These are phyloP conservation scores for Paratinospora sagittata DNA, from an alignment of 164 flowering plant species.

Conservation along the genomic window DNA sequence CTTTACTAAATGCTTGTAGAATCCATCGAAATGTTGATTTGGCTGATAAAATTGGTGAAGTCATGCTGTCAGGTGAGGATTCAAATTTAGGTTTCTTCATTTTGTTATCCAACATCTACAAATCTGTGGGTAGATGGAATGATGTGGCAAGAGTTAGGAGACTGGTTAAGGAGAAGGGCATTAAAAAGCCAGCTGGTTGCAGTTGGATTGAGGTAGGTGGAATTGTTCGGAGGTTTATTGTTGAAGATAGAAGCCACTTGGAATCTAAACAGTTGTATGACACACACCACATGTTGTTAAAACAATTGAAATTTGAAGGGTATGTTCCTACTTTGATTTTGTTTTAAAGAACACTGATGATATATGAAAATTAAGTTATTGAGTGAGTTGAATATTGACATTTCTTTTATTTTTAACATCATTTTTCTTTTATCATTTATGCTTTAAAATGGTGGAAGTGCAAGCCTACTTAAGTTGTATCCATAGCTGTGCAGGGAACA, in stretches of 20 bases:
- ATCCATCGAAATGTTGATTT: constrained; percentile 22
- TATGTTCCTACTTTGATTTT: constrained; percentile 17
- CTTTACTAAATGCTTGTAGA: constrained; percentile 27
- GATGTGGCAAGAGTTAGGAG: constrained; percentile 26
- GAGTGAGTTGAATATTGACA: not conserved
- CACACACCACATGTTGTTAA: constrained; percentile 9
- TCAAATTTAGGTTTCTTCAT: constrained; percentile 24
- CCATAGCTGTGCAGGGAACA: too few relatives aligned
- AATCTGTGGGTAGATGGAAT: constrained; percentile 26
- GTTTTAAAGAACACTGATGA: constrained; percentile 12
- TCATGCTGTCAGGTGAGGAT: constrained; percentile 12
- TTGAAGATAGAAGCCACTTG: constrained; percentile 21
- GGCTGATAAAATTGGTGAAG: constrained; percentile 21
- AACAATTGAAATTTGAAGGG: constrained; percentile 19
- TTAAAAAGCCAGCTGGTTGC: constrained; percentile 26
- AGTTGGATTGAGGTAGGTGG: constrained; percentile 32
- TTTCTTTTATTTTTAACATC: too few relatives aligned
- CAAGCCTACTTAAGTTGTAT: too few relatives aligned
- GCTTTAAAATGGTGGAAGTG: too few relatives aligned
- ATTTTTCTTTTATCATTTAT: too few relatives aligned
- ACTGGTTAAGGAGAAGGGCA: constrained; percentile 19
- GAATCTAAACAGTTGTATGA: constrained; percentile 17
- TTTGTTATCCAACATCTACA: constrained; percentile 28
- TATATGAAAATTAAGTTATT: constrained; percentile 1
- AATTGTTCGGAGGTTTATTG: constrained; percentile 23